Conservation (phyloP, 2,329 filamentous ascomycete genomes). For the Botryotinia narcissicola region DNA sequence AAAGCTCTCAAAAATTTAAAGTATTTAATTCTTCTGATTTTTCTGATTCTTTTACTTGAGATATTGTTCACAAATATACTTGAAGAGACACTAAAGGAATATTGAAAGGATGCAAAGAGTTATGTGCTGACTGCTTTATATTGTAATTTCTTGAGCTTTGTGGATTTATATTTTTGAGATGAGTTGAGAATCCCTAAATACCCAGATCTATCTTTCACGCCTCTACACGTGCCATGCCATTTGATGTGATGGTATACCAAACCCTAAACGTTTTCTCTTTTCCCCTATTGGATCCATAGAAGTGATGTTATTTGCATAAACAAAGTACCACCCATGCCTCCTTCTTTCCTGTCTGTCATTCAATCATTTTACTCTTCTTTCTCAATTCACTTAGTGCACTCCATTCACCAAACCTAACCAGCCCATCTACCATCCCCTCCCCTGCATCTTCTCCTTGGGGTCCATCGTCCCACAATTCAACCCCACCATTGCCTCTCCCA, state of each 20-base stretch:
- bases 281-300: neutral
- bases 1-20: no score
- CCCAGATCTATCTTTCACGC: neutral
- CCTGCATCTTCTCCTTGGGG: slow-evolving; percentile 77
- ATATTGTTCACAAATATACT: no score
- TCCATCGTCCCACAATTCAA: slow-evolving; percentile 81
- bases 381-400: neutral
- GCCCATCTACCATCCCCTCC: slow-evolving; percentile 72
- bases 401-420: neutral
- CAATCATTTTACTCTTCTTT: neutral
- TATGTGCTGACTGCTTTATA: neutral
- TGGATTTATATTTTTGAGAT: slow-evolving; percentile 8
- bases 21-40: no score
- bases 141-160: neutral
- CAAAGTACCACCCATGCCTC: neutral
- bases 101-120: neutral
- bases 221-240: neutral
- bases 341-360: neutral
- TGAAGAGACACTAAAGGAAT: neutral
- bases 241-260: neutral
- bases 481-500: slow-evolving; percentile 98
- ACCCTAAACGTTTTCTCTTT: neutral
- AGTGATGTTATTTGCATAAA: neutral
- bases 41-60: no score
- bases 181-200: slow-evolving; percentile 15